Evolutionary conservation across 2,329 filamentous ascomycete genomes (phyloP).

Genomic region (Colletotrichum sp.): DNA sequence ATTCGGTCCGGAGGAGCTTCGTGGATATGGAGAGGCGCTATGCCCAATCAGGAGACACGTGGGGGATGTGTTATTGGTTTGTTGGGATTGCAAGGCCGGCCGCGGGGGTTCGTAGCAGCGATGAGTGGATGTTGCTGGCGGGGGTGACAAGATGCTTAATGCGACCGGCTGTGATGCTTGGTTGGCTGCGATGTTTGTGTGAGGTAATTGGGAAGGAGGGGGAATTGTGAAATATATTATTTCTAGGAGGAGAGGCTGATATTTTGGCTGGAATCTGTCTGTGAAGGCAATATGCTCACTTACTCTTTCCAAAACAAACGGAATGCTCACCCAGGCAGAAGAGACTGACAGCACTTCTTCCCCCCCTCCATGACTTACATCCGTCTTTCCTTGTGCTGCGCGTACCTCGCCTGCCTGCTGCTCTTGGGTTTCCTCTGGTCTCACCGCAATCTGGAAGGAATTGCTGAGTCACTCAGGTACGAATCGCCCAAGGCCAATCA

Average conservation of each 20-base stretch:
- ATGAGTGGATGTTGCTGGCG: background rate
- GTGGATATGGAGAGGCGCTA: conserved; percentile 12
- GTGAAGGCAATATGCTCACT: background rate
- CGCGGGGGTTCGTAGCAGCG: background rate
- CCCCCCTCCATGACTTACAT: background rate
- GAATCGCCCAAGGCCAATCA: background rate
- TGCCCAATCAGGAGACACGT: conserved; percentile 19
- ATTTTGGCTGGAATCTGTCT: background rate
- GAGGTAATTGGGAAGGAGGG: background rate
- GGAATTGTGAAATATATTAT: background rate
- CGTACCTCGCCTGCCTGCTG: background rate
- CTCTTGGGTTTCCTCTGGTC: background rate
- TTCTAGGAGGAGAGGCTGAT: background rate
- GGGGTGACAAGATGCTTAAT: background rate
- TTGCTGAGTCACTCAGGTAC: background rate
- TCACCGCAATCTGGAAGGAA: background rate
- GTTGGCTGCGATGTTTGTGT: background rate
- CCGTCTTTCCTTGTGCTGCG: background rate
- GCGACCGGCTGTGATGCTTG: background rate
- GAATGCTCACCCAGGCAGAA: background rate
- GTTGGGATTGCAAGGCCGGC: conserved; percentile 10
- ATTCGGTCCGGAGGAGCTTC: conserved; percentile 21
- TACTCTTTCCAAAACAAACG: background rate
- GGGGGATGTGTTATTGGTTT: conserved; percentile 23
- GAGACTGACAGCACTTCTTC: background rate